A percentile compares a stretch with the other conserved stretches of the same genome.
phyloP scores from a whole-genome alignment of 495 filamentous ascomycete genomes.

The Neurospora sp. region DNA sequence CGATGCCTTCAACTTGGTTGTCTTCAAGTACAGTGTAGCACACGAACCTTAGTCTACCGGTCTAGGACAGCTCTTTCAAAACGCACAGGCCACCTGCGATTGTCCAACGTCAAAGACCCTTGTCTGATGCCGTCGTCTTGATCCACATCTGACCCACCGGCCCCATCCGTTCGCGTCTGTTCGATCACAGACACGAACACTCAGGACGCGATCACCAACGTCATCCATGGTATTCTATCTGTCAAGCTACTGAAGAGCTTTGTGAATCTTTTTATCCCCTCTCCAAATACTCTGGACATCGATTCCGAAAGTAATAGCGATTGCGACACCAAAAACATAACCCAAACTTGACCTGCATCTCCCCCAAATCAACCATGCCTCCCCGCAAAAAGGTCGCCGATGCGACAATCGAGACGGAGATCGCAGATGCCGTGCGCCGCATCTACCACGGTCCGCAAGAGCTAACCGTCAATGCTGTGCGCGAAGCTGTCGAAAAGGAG shows the following conservation, averaged over 20 bases:
- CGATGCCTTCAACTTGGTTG: neutral
- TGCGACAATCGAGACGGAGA: conserved; percentile 31
- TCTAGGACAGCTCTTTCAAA: neutral
- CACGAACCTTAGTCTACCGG: neutral
- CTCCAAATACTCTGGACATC: neutral
- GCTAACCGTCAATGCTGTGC: conserved; percentile 69
- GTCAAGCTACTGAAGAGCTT: neutral
- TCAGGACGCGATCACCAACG: neutral
- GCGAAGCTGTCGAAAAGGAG: conserved; percentile 54
- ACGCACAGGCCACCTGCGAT: neutral
- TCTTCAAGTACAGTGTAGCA: neutral
- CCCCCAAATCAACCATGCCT: neutral
- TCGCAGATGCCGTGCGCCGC: conserved; percentile 49
- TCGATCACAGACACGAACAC: neutral
- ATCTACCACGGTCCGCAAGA: conserved; percentile 49
- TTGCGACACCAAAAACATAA: neutral
- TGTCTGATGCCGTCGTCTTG: neutral
- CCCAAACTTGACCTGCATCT: neutral
- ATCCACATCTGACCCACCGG: neutral
- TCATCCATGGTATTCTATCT: neutral
- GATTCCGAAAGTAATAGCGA: neutral
- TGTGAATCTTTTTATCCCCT: neutral
- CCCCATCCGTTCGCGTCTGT: neutral
- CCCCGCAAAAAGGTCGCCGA: neutral
- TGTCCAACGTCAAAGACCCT: neutral